Percentiles rank a stretch among this genome's conserved stretches.
phyloP scores from a whole-genome alignment of 805 yeast genomes.

The Ogataea philodendri region DNA sequence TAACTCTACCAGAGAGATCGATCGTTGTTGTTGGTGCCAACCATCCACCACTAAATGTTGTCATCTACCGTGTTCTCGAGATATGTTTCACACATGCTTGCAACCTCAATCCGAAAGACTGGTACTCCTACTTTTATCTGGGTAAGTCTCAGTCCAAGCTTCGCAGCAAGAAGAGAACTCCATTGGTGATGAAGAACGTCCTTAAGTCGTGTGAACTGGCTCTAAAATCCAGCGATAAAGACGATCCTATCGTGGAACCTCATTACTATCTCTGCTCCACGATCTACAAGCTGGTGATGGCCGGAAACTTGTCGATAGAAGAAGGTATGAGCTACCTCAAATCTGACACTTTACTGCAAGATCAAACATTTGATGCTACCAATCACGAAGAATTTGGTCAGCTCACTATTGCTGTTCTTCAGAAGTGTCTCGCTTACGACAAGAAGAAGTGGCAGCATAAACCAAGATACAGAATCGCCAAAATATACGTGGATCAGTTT shows the following conservation, averaged over 20 bases:
- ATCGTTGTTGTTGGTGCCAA: background rate
- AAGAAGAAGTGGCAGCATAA: slow-evolving; percentile 91
- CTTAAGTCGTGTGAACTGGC: slow-evolving; percentile 46
- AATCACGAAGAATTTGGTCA: slow-evolving; percentile 35
- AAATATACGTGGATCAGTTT: slow-evolving; percentile 53
- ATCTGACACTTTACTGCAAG: slow-evolving; percentile 36
- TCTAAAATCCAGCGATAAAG: slow-evolving; percentile 34
- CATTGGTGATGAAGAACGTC: slow-evolving; percentile 41
- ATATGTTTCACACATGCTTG: slow-evolving; percentile 49
- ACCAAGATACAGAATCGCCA: slow-evolving; percentile 71
- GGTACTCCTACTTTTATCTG: slow-evolving; percentile 59
- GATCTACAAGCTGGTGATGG: slow-evolving; percentile 53
- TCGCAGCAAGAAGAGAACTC: slow-evolving; percentile 18
- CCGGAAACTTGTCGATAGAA: slow-evolving; percentile 33
- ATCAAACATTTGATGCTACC: slow-evolving; percentile 11
- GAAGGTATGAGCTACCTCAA: slow-evolving; percentile 42
- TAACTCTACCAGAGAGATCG: background rate
- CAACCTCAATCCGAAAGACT: slow-evolving; percentile 44
- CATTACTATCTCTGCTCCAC: slow-evolving; percentile 63
- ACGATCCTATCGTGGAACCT: slow-evolving; percentile 71
- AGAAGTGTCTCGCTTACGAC: slow-evolving; percentile 53
- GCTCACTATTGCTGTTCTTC: slow-evolving; percentile 45
- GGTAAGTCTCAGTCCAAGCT: slow-evolving; percentile 60
- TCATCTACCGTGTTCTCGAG: slow-evolving; percentile 34
- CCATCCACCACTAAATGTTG: slow-evolving; percentile 6